These are phyloP conservation scores for Aspergillus sp. DNA, from an alignment of 2,329 filamentous ascomycete species.

Conservation along the genomic window DNA sequence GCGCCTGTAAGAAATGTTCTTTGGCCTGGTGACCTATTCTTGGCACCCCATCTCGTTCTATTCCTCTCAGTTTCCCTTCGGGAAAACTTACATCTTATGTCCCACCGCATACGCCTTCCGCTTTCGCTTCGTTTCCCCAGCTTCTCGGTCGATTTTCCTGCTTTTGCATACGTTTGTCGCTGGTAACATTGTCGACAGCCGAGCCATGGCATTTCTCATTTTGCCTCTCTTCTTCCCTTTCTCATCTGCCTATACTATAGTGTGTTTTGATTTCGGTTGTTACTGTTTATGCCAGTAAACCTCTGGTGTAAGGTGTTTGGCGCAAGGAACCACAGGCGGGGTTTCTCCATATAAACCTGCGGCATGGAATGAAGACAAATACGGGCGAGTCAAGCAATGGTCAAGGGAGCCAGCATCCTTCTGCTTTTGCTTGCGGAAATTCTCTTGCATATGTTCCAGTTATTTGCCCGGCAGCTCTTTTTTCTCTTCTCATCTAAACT, in stretches of 20 bases:
- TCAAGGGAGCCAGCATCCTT: conserved; percentile 14
- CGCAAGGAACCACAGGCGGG: conserved; percentile 24
- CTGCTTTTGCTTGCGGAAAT: background rate
- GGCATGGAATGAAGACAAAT: conserved; percentile 21
- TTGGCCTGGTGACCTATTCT: conserved; percentile 17
- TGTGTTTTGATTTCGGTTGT: conserved; percentile 25
- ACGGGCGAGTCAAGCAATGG: conserved; percentile 14
- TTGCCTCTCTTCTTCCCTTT: conserved; percentile 10
- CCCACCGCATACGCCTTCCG: conserved; percentile 5
- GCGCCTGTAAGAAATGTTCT: conserved; percentile 25
- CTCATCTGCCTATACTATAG: conserved; percentile 16
- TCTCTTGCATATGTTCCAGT: conserved; percentile 16
- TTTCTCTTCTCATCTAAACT: conserved; percentile 18
- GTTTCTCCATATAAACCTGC: conserved; percentile 19
- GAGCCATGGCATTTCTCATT: conserved; percentile 7
- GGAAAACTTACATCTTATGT: conserved; percentile 7
- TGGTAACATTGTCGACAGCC: conserved; percentile 19
- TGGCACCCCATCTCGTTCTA: conserved; percentile 14
- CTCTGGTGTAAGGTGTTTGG: conserved; percentile 30
- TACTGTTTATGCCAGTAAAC: conserved; percentile 21
- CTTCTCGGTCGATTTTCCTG: conserved; percentile 12
- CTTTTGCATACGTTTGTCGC: conserved; percentile 24
- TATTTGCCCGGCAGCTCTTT: conserved; percentile 18
- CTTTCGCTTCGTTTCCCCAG: conserved; percentile 3
- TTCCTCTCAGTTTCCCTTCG: conserved; percentile 17